Evolutionary conservation across 345 rosid species (phyloP), one percentile per base, ranked within the genome.

Genomic region (Acer campestre): DNA sequence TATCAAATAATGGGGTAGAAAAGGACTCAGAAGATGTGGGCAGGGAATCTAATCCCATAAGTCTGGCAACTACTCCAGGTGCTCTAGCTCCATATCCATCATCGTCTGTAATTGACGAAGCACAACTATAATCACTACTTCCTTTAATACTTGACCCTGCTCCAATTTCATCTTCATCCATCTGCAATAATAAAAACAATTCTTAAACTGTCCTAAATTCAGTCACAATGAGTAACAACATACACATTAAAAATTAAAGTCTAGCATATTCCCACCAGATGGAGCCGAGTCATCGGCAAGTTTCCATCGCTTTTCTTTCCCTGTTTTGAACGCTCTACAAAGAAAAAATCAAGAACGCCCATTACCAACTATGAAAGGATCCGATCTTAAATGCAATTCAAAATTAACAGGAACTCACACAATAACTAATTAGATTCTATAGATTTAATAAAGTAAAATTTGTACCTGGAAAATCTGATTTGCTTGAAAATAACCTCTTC

Each of bases 31-130:
- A 78, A 59, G 86, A 87, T 58, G 89, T 84, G 4, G 99, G 99
- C 83, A 96, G 75, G 62, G 98, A 85, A 74, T 94, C 89, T 79
- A 96, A 84, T 77, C 99, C 99, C 99, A 96, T 96, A 68, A 96
- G 98, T 89, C 98, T 89, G 12, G 98, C 98, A 56, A 96, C 98
- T 49, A 94, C 98, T 58, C 90, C 90, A 7, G 99, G 97, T 35
- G 91, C 90, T 87, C 75, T 92, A 80, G 87, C 86, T 64, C 91
- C 99, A 74, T 81, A 88, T 23, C 92, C 91, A 63, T 94, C 99
- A 70, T 96, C 99, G 80, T 92, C 97, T 27, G 92, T 90, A 55
- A 94, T 92, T 23, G 99, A 96, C 10, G 98, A 96, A 53, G 98
- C 94, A 83, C 97, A 96, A 74, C 99, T 96, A 11, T 89, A 88